These are phyloP conservation scores for Neolentinus lepideus DNA, from an alignment of 1,284 basidiomycete genomes.

Conservation along the genomic window DNA sequence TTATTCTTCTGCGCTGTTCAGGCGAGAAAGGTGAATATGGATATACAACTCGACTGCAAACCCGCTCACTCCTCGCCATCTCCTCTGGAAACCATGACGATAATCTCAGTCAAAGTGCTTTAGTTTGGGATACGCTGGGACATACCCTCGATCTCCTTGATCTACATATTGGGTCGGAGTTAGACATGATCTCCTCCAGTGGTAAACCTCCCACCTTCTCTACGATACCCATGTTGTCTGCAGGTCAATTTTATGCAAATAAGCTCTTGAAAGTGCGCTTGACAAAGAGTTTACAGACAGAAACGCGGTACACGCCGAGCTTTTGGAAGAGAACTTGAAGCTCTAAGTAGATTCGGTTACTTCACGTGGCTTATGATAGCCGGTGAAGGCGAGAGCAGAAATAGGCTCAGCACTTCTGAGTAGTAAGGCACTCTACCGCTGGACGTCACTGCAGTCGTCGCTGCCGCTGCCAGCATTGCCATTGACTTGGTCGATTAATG, in stretches of 20 bases:
- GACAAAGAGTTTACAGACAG: too few species aligned
- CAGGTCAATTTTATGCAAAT: background rate
- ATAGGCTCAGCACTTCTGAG: background rate
- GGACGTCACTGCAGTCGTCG: background rate
- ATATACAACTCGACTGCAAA: constrained; percentile 2
- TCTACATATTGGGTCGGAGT: constrained; percentile 34
- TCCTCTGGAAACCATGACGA: constrained; percentile 56
- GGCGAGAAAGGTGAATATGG: background rate
- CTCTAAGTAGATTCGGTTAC: background rate
- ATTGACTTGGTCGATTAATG: constrained; percentile 12
- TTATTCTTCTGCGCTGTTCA: constrained; percentile 85
- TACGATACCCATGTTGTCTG: constrained; percentile 71
- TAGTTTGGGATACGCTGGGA: background rate
- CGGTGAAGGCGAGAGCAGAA: background rate
- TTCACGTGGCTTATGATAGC: background rate
- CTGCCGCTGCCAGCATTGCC: background rate
- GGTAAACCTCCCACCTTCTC: constrained; percentile 58
- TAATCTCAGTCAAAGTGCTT: constrained; percentile 4
- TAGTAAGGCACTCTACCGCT: constrained; percentile 1
- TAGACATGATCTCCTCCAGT: background rate
- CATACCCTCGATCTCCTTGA: constrained; percentile 88
- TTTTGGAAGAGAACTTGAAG: too few species aligned
- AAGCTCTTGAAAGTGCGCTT: too few species aligned
- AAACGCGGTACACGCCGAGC: too few species aligned
- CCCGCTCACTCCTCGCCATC: constrained; percentile 83